A percentile compares a stretch with the other conserved stretches of the same genome.
Evolutionary conservation across 1,139 yeast genomes (phyloP).

Genomic region (Zygotorulaspora mrakii): DNA sequence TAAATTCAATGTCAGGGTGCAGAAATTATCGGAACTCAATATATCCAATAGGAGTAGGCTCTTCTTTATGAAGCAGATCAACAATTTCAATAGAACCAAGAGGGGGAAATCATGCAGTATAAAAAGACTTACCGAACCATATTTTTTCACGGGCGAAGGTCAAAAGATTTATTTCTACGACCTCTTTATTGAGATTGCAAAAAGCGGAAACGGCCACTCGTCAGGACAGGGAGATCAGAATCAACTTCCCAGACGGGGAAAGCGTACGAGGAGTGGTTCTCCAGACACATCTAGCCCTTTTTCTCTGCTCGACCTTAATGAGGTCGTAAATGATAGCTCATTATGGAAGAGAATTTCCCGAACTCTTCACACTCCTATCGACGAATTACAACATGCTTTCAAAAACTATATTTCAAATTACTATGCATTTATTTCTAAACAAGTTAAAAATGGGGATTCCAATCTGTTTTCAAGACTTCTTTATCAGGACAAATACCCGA

Average conservation of each 20-base stretch:
- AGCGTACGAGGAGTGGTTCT: constrained; percentile 4
- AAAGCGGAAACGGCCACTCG: constrained; percentile 12
- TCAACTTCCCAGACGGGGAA: constrained; percentile 4
- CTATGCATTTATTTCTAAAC: constrained; percentile 41
- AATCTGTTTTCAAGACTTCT: constrained; percentile 17
- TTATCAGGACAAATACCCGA: constrained; percentile 31
- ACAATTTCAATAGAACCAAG: constrained; percentile 52
- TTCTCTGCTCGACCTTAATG: constrained; percentile 6
- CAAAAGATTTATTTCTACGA: constrained; percentile 49
- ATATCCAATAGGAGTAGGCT: constrained; percentile 57
- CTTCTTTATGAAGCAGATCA: constrained; percentile 57
- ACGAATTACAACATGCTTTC: constrained; percentile 39
- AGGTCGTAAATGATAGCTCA: constrained; percentile 17
- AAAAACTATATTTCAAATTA: constrained; percentile 41
- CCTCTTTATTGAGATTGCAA: constrained; percentile 46
- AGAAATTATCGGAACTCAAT: constrained; percentile 60
- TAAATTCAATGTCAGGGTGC: constrained; percentile 62
- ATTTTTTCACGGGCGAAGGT: constrained; percentile 7
- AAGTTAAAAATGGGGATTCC: constrained; percentile 24
- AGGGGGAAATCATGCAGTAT: constrained; percentile 18
- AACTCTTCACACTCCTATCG: constrained; percentile 22
- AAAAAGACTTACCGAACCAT: constrained; percentile 13
- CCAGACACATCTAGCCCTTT: background rate
- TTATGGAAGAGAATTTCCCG: constrained; percentile 39
- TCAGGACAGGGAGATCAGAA: constrained; percentile 4